These are phyloP conservation scores for Diaporthe helianthi DNA, from an alignment of 2,329 filamentous ascomycete species.

Conservation along the genomic window DNA sequence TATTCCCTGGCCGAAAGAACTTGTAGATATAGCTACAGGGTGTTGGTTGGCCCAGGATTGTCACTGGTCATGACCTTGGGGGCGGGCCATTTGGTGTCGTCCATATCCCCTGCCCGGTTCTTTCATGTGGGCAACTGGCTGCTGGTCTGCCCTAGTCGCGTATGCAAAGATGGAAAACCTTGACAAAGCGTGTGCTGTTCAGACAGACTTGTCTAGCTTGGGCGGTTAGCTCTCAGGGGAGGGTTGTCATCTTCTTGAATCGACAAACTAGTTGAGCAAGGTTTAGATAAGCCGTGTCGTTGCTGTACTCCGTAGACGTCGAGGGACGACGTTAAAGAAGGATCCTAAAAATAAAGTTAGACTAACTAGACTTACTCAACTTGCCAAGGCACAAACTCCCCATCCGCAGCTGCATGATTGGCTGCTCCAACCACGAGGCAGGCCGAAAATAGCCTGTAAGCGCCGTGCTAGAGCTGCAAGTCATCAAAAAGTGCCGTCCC, in stretches of 20 bases:
- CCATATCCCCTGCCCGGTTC: neutral
- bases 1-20: neutral
- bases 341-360: slow-evolving; percentile 5
- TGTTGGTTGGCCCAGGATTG: neutral
- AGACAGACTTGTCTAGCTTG: neutral
- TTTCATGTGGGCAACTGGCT: neutral
- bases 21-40: neutral
- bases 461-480: slow-evolving; percentile 22
- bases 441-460: slow-evolving; percentile 23
- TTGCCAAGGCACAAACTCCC: neutral
- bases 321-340: neutral
- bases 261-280: neutral
- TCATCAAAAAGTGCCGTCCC: slow-evolving; percentile 19
- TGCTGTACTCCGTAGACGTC: neutral
- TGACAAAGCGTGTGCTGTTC: neutral
- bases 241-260: neutral
- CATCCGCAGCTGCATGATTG: neutral
- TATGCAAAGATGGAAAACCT: slow-evolving; percentile 21
- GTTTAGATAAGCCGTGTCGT: slow-evolving; percentile 1
- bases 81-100: no score
- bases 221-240: slow-evolving; percentile 10
- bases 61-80: neutral
- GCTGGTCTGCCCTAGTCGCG: neutral
- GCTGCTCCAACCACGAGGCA: neutral
- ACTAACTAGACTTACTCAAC: no score